Base-by-base conservation (phyloP, 306 rosid species). In the Potentilla sterilis region DNA sequence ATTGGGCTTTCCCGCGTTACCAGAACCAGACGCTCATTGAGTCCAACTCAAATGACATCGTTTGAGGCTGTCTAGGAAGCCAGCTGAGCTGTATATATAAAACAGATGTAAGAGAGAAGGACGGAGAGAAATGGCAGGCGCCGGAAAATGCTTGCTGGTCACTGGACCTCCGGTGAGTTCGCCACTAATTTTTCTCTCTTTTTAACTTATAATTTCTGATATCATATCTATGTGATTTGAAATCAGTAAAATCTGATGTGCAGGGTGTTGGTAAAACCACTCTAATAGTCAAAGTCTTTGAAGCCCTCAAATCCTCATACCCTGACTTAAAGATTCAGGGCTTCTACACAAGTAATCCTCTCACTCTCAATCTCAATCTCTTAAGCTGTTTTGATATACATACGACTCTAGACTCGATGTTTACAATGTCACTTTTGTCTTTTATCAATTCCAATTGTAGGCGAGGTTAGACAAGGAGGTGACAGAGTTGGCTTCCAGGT, bases 241-340 rank as follows among this genome's bases (percentile, higher is more conserved):
- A 76, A 40, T 19, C 28, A 15, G 49, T 46, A 46, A 46, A 37
- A 61, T 43, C 38, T 11, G 9, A 54, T 37, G 2, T 40, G 77
- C 80, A 93, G 98, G 91, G 90, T 55, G 96, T 93, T 69, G 98
- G 96, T 46, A 93, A 93, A 86, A 93, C 85, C 81, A 89, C 90
- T 46, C 79, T 89, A 18, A 85, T 93, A 2, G 87, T 79, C 83
- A 82, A 82, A 84, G 86, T 84, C 8, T 82, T 89, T 55, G 93
- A 93, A 75, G 35, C 82, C 77, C 87, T 90, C 70, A 88, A 82
- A 62, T 13, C 88, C 67, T 88, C 89, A 28, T 70, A 87, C 43
- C 88, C 91, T n/a, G 67, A 79, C 68, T 82, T 90, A 55, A 90
- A 90, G 81, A 81, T 87, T 83, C 93, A 87, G 37, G 98, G 96